These are phyloP conservation scores for Trichoderma guizhouense DNA, from an alignment of 2,329 filamentous ascomycete species.

Conservation along the genomic window DNA sequence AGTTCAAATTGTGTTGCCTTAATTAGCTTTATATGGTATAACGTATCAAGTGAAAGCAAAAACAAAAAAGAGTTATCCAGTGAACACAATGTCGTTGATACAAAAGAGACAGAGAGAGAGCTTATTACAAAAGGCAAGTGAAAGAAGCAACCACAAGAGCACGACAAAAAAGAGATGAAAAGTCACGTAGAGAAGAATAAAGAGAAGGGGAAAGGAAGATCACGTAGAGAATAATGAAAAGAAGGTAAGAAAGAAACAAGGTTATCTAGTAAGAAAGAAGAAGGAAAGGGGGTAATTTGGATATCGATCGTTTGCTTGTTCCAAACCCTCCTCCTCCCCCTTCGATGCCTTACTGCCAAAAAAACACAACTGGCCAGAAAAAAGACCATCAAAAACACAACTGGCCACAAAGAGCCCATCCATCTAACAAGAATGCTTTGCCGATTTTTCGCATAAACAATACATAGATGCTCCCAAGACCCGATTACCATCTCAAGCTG, in stretches of 20 bases:
- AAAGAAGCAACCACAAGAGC: neutral
- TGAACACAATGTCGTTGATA: neutral
- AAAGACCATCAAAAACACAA: neutral
- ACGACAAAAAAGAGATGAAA: neutral
- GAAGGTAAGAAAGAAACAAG: neutral
- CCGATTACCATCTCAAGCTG: neutral
- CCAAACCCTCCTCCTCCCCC: neutral
- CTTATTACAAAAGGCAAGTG: neutral
- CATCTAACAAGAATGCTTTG: neutral
- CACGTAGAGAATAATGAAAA: neutral
- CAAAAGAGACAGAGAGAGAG: neutral
- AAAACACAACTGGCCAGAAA: neutral
- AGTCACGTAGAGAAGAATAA: neutral
- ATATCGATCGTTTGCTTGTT: neutral
- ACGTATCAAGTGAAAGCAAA: neutral
- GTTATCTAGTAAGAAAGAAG: neutral
- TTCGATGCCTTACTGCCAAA: neutral
- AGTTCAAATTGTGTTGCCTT: neutral
- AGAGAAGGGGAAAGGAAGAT: neutral
- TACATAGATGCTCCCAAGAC: neutral
- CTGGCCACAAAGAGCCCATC: neutral
- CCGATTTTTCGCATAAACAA: neutral
- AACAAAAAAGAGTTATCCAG: neutral
- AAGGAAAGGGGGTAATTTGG: neutral
- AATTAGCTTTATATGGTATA: neutral